Conservation (phyloP, 805 yeast species). For the Schwanniomyces vanrijiae region DNA sequence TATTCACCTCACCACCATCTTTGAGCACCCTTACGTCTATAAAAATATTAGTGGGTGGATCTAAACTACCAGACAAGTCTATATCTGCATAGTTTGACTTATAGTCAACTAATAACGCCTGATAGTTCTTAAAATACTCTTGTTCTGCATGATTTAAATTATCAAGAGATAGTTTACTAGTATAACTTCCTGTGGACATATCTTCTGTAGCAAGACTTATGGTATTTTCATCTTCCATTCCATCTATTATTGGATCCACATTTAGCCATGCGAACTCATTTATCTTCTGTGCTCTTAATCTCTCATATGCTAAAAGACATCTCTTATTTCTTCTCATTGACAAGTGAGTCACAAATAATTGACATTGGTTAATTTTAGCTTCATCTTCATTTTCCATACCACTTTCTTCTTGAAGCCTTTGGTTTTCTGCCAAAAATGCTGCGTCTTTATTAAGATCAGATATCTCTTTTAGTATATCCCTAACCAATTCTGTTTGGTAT, state of each 20-base stretch:
- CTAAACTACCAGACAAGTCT: slow-evolving; percentile 84
- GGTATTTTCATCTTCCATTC: slow-evolving; percentile 7
- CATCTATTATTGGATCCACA: slow-evolving; percentile 43
- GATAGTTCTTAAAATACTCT: slow-evolving; percentile 71
- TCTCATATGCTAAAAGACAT: slow-evolving; percentile 82
- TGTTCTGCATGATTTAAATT: slow-evolving; percentile 76
- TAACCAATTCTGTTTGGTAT: slow-evolving; percentile 70
- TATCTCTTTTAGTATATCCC: slow-evolving; percentile 70
- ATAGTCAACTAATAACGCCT: slow-evolving; percentile 68
- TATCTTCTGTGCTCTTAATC: slow-evolving; percentile 64
- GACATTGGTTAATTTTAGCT: slow-evolving; percentile 57
- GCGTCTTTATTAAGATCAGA: slow-evolving; percentile 59
- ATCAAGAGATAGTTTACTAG: slow-evolving; percentile 36
- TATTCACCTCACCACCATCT: slow-evolving; percentile 96
- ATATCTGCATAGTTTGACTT: slow-evolving; percentile 80
- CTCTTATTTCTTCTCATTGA: slow-evolving; percentile 88
- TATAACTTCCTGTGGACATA: slow-evolving; percentile 13
- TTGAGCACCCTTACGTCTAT: slow-evolving; percentile 90
- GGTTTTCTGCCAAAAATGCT: slow-evolving; percentile 43
- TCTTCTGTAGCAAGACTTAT: slow-evolving; percentile 1
- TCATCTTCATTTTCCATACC: slow-evolving; percentile 29
- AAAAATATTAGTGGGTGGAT: slow-evolving; percentile 88
- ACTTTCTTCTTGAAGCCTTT: slow-evolving; percentile 17
- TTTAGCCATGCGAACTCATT: slow-evolving; percentile 73
- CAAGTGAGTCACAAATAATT: slow-evolving; percentile 66